These are phyloP conservation scores for Penicillium malachiteum DNA, from an alignment of 495 filamentous ascomycete species.

Conservation along the genomic window DNA sequence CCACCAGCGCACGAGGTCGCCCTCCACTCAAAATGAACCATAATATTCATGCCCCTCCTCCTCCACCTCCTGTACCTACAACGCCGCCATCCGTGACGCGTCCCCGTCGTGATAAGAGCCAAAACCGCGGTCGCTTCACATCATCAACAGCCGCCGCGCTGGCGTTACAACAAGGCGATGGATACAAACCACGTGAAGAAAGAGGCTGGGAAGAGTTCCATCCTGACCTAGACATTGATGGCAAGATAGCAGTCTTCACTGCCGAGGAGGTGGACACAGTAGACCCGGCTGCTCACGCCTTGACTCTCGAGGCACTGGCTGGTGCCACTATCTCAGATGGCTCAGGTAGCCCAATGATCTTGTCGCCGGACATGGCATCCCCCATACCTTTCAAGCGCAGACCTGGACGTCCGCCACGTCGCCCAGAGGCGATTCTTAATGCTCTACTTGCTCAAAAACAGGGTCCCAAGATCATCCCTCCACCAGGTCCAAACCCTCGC, in stretches of 20 bases:
- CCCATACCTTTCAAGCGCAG: slow-evolving; percentile 53
- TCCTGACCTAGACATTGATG: slow-evolving; percentile 85
- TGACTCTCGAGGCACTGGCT: slow-evolving; percentile 26
- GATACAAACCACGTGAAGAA: slow-evolving; percentile 95
- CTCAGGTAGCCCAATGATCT: slow-evolving; percentile 15
- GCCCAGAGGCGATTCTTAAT: slow-evolving; percentile 59
- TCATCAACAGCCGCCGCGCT: slow-evolving; percentile 83
- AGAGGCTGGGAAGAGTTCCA: slow-evolving; percentile 97
- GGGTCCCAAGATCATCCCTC: slow-evolving; percentile 56
- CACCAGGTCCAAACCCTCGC: slow-evolving; percentile 64
- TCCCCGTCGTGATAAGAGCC: slow-evolving; percentile 51
- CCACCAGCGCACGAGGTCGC: slow-evolving; percentile 30
- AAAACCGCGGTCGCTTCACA: slow-evolving; percentile 57
- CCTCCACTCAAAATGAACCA: slow-evolving; percentile 27
- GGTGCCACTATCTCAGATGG: slow-evolving; percentile 16
- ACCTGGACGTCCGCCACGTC: slow-evolving; percentile 62
- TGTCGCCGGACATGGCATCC: slow-evolving; percentile 25
- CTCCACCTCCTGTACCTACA: slow-evolving; percentile 37
- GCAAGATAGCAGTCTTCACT: slow-evolving; percentile 70
- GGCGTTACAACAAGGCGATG: slow-evolving; percentile 83
- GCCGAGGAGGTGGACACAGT: slow-evolving; percentile 80
- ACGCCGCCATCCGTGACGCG: slow-evolving; percentile 48
- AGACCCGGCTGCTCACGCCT: slow-evolving; percentile 37
- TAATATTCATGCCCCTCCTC: slow-evolving; percentile 31
- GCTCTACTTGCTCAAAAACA: slow-evolving; percentile 55